A percentile compares a stretch with the other conserved stretches of the same genome.
Evolutionary conservation across 306 rosid species (phyloP).

Genomic region (Adenanthera pavonina): DNA sequence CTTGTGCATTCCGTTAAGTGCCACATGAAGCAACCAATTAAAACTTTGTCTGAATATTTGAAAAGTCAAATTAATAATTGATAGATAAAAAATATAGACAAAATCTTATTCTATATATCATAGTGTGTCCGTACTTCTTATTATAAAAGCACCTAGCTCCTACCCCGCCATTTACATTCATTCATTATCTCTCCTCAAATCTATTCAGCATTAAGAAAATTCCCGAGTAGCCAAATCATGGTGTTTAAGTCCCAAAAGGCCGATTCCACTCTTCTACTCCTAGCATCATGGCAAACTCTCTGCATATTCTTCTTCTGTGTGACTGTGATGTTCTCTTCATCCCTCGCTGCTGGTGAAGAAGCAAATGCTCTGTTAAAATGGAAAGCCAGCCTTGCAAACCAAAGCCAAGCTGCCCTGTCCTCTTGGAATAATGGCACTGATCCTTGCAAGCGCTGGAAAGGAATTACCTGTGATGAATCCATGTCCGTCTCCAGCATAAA

Average conservation of each 20-base stretch:
- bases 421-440: neutral
- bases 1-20: no score
- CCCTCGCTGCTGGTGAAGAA: neutral
- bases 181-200: neutral
- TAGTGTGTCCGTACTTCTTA: no score
- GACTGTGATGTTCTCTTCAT: neutral
- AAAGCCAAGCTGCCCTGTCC: neutral
- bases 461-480: conserved; percentile 27
- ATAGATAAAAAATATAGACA: no score
- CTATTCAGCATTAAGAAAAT: no score
- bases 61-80: no score
- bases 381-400: conserved; percentile 28
- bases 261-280: neutral
- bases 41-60: no score
- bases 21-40: no score
- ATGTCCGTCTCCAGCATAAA: neutral
- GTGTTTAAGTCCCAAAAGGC: no score
- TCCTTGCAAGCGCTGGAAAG: neutral
- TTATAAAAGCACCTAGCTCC: neutral
- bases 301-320: neutral
- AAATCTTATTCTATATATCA: no score
- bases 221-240: no score
- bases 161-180: neutral
- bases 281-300: neutral
- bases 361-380: conserved; percentile 34